phyloP scores from a whole-genome alignment of 2,329 filamentous ascomycete genomes.

The Dothideomycetidae sp. region DNA sequence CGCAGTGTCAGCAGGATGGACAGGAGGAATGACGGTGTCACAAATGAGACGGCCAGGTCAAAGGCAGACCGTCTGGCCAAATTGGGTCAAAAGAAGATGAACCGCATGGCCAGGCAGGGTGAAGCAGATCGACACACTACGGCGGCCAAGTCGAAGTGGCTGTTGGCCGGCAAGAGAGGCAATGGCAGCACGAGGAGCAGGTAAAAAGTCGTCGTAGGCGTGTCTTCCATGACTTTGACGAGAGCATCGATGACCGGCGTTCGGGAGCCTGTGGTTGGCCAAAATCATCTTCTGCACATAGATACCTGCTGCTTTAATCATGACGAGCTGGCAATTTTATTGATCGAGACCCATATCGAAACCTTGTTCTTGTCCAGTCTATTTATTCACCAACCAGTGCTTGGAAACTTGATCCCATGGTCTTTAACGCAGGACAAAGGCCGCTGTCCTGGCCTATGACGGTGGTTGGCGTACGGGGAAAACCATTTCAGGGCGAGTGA shows the following conservation, averaged over 20 bases:
- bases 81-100: constrained; percentile 95
- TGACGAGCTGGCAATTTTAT: no score
- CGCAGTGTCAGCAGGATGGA: constrained; percentile 50
- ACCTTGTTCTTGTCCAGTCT: no score
- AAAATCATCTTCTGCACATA: neutral
- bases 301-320: no score
- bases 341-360: no score
- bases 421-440: no score
- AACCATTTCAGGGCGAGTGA: no score
- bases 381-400: no score
- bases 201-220: constrained; percentile 10
- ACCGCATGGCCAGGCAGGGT: constrained; percentile 91
- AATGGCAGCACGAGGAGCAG: constrained; percentile 70
- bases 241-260: neutral
- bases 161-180: constrained; percentile 85
- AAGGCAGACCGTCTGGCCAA: constrained; percentile 82
- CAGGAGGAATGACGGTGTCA: constrained; percentile 64
- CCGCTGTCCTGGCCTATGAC: no score
- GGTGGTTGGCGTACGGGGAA: no score
- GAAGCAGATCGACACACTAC: constrained; percentile 87
- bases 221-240: neutral
- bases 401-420: no score
- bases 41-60: constrained; percentile 47
- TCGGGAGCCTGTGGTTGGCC: neutral
- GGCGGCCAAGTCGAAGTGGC: constrained; percentile 71